A percentile compares a stretch with the other conserved stretches of the same genome.
These are phyloP conservation scores for Arthrobotrys conoides DNA, from an alignment of 2,329 filamentous ascomycete genomes.

Conservation along the genomic window DNA sequence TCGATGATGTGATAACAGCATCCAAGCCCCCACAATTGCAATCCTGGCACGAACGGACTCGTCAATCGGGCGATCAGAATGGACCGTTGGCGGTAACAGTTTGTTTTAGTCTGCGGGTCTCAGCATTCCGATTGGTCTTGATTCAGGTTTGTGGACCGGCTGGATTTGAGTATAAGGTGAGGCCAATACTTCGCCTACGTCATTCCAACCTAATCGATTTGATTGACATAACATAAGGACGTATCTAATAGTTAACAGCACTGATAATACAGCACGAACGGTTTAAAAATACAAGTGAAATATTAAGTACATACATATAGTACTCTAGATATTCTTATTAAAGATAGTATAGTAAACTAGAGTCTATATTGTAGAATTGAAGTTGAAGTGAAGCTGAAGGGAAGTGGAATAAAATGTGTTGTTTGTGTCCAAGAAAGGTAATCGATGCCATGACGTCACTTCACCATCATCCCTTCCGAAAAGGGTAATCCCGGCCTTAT, in stretches of 20 bases:
- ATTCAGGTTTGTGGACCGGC: not conserved
- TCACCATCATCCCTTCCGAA: conserved; percentile 45
- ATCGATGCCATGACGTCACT: conserved; percentile 43
- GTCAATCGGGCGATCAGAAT: conserved; percentile 42
- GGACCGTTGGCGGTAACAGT: not conserved
- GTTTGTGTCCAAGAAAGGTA: conserved; percentile 16
- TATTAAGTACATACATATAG: no score
- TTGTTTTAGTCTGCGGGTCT: not conserved
- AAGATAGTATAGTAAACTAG: no score
- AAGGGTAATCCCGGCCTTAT: not conserved
- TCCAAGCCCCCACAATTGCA: not conserved
- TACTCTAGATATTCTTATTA: no score
- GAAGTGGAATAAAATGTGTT: conserved; percentile 4
- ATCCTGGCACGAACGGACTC: not conserved
- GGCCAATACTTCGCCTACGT: conserved; percentile 36
- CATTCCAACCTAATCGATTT: conserved; percentile 17
- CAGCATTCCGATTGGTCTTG: conserved; percentile 3
- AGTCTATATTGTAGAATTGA: no score
- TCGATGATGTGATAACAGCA: conserved; percentile 50
- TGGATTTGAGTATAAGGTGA: conserved; percentile 35
- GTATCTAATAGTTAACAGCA: no score
- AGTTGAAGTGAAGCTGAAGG: not conserved
- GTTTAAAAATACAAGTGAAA: no score
- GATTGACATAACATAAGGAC: not conserved
- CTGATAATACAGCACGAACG: not conserved